A percentile compares a stretch with the other conserved stretches of the same genome.
Conservation (phyloP, 176 grass and related monocot genomes). For the bread wheat (Triticum aestivum) region IWGSC_CS_RefSeq_v2.1 NC_057795.1:661410693-661411192, state of each 20-base stretch:
- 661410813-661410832: background rate
- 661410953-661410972: background rate
- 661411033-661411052: background rate
- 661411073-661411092: background rate
- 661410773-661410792: background rate
- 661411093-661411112: background rate
- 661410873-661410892: background rate
- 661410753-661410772: background rate
- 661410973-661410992: background rate
- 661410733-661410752: background rate
- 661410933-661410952: background rate
- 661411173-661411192: too few species aligned
- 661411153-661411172: background rate
- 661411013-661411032: background rate
- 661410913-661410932: background rate
- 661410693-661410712: background rate
- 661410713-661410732: background rate
- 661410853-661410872: background rate
- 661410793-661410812: too few species aligned
- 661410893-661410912: background rate
- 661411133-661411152: too few species aligned
- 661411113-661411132: background rate
- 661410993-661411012: background rate
- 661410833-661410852: background rate
- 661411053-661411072: background rate